Evolutionary conservation across 1,139 yeast species (phyloP).

Genomic region (Hemisphaericaspora subhashii): DNA sequence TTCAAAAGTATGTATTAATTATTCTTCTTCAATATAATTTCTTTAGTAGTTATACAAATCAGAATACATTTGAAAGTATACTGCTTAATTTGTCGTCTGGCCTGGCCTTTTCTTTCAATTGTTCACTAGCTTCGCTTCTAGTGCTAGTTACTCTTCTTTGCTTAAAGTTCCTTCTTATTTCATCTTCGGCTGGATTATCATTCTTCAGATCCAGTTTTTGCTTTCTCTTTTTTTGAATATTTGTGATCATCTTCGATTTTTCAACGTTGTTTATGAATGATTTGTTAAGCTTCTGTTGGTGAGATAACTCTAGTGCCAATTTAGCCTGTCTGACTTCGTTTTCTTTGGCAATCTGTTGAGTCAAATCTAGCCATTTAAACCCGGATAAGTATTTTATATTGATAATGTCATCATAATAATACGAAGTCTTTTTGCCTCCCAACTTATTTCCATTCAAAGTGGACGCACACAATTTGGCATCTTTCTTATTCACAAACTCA

Average conservation of each 20-base stretch:
- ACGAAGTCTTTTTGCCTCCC: conserved; percentile 92
- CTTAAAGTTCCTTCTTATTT: conserved; percentile 54
- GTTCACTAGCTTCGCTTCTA: conserved; percentile 60
- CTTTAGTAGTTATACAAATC: conserved; percentile 8
- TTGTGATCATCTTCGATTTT: conserved; percentile 74
- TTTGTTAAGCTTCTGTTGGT: conserved; percentile 84
- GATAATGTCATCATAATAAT: conserved; percentile 90
- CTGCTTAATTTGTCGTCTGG: conserved; percentile 44
- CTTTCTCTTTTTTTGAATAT: conserved; percentile 58
- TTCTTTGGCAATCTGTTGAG: conserved; percentile 91
- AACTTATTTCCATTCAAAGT: conserved; percentile 85
- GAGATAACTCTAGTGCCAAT: conserved; percentile 83
- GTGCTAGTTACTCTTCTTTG: conserved; percentile 65
- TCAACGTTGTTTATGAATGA: conserved; percentile 83
- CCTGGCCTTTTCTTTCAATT: conserved; percentile 45
- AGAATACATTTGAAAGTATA: conserved; percentile 43
- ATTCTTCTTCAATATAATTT: conserved; percentile 3
- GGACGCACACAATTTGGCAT: conserved; percentile 85
- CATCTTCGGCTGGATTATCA: conserved; percentile 23
- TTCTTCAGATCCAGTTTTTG: conserved; percentile 22
- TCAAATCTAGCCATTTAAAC: conserved; percentile 93
- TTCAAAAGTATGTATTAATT: not conserved
- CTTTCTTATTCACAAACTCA: conserved; percentile 77
- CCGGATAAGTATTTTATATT: conserved; percentile 87
- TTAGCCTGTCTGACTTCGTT: conserved; percentile 86